Base-by-base conservation (phyloP, 352 stramenopile species). In the Pythium phragmiticola region DNA sequence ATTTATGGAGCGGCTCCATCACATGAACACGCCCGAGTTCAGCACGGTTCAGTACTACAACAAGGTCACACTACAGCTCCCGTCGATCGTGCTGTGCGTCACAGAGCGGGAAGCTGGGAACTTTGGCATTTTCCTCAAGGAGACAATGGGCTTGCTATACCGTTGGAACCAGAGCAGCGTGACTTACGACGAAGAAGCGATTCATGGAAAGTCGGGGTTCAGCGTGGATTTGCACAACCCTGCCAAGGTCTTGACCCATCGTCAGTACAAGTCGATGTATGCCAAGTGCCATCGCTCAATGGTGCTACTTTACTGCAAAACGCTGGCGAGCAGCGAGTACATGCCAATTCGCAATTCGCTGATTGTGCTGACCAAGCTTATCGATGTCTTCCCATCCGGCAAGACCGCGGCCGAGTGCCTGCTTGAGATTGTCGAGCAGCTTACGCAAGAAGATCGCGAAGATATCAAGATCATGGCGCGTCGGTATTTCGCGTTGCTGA, bases 401-500 rank as follows among this genome's bases (percentile, higher is more conserved):
- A 80, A 78, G 30, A 75, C 70, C 21, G 84, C 78, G 7, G 82
- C 80, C 17, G 80, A 89, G 37, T 69, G 75, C 39, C 65, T 95
- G 59, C 57, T 93, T n/a, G 69, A 67, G 23, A 80, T 89, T 8
- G 77, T 94, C 19, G 78, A 92, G 42, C 69, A 54, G 16, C 68
- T 96, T 2, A 94, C 77, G 23, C 73, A 86, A n/a, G 86, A 96
- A 62, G 82, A 94, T 7, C 80, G 82, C 11, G 85, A 95, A 65
- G 88, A 96, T 61, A 86, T 96, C 42, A 94, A 96, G 74, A 92
- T 94, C 49, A 96, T 96, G 88, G 86, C 88, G 16, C 89, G 88
- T 56, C 82, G 88, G 7, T 96, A 96, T 68, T 90, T 79, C 58
- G 84, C 84, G 36, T 63, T 96, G 19, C 65, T 96, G 19, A 91